A percentile compares a stretch with the other conserved stretches of the same genome.
Conservation (phyloP, 2,329 filamentous ascomycete genomes). For the Penicillium sp. region DNA sequence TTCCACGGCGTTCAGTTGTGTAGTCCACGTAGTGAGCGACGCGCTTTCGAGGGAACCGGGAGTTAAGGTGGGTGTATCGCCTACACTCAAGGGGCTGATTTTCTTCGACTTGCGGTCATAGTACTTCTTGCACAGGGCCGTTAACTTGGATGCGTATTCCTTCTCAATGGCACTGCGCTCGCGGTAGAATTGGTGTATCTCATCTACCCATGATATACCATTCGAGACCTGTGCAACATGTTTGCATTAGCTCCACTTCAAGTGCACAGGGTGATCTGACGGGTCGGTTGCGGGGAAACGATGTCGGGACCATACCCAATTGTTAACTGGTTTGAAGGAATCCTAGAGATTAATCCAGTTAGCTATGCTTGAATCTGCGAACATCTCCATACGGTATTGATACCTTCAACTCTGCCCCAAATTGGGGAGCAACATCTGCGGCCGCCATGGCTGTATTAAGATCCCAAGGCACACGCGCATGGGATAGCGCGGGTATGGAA, state of each 20-base stretch:
- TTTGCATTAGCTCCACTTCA: conserved; percentile 18
- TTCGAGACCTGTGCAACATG: conserved; percentile 60
- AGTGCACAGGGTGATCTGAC: conserved; percentile 10
- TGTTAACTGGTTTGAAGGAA: conserved; percentile 92
- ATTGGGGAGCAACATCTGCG: conserved; percentile 75
- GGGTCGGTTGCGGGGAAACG: conserved; percentile 14
- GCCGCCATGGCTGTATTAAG: conserved; percentile 64
- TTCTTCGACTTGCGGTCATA: conserved; percentile 96
- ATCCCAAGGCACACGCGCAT: conserved; percentile 26
- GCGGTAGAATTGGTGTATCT: conserved; percentile 95
- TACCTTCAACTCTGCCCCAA: conserved; percentile 93
- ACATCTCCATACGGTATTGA: neutral
- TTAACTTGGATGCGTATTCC: conserved; percentile 89
- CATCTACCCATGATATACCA: conserved; percentile 92
- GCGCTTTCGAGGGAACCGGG: conserved; percentile 95
- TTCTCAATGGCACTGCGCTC: conserved; percentile 93
- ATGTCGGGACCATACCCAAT: conserved; percentile 61
- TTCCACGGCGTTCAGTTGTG: conserved; percentile 87
- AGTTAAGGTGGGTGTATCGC: conserved; percentile 87
- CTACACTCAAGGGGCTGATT: conserved; percentile 81
- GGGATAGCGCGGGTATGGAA: conserved; percentile 11
- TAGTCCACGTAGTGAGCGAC: conserved; percentile 94
- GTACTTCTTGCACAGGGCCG: conserved; percentile 87
- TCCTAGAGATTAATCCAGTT: conserved; percentile 58
- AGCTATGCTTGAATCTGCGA: conserved; percentile 19